phyloP scores from a whole-genome alignment of 2,329 filamentous ascomycete species.

The Fusarium buharicum region DNA sequence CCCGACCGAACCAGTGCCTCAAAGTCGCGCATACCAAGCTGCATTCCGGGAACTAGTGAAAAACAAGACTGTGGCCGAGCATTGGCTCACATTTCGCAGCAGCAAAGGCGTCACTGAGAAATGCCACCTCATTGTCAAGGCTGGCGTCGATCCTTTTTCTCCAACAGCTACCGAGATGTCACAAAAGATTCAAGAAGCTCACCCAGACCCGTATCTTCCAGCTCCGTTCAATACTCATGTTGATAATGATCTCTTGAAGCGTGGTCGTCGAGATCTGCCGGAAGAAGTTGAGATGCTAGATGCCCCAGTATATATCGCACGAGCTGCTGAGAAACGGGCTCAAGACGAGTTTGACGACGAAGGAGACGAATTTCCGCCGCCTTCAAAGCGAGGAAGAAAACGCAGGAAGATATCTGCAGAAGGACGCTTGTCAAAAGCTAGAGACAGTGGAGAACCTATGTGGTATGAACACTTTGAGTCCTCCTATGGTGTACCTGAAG shows the following conservation, averaged over 20 bases:
- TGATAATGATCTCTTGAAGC: constrained; percentile 36
- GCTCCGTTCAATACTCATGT: constrained; percentile 37
- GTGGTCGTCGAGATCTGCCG: constrained; percentile 53
- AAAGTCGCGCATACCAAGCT: constrained; percentile 52
- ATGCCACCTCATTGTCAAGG: constrained; percentile 57
- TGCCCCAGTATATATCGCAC: constrained; percentile 62
- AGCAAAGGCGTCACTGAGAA: constrained; percentile 56
- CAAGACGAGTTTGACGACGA: constrained; percentile 41
- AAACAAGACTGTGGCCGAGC: constrained; percentile 51
- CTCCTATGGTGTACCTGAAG: constrained; percentile 29
- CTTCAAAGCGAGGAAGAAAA: constrained; percentile 40
- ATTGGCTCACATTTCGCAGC: constrained; percentile 58
- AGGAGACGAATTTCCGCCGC: constrained; percentile 25
- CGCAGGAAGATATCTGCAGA: constrained; percentile 24
- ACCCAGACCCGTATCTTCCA: constrained; percentile 52
- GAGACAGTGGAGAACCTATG: constrained; percentile 16
- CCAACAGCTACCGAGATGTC: constrained; percentile 57
- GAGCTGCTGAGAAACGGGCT: constrained; percentile 49
- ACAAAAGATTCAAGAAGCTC: constrained; percentile 58
- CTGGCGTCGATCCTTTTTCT: constrained; percentile 55
- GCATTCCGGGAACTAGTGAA: constrained; percentile 54
- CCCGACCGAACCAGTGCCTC: constrained; percentile 53
- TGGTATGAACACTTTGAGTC: constrained; percentile 37
- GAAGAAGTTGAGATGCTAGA: constrained; percentile 60
- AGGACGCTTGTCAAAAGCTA: constrained; percentile 13